Evolutionary conservation across 2,329 filamentous ascomycete species (phyloP).

Genomic region (Microdochium paspali): DNA sequence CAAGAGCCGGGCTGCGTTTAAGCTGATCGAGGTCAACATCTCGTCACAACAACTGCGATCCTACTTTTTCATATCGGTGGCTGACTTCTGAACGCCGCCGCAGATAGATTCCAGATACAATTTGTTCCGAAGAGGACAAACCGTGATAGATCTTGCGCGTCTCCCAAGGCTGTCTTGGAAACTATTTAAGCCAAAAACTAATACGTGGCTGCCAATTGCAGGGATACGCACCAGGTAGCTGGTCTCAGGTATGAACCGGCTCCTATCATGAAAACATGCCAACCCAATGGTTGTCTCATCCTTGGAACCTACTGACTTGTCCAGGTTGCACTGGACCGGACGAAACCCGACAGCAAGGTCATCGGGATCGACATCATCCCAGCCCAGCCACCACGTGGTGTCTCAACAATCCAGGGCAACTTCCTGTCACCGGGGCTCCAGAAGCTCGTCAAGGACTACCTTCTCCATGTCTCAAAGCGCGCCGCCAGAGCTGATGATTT

Average conservation of each 20-base stretch:
- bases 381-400: constrained; percentile 79
- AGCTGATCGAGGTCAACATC: constrained; percentile 61
- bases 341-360: constrained; percentile 66
- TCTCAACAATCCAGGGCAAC: constrained; percentile 92
- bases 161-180: background rate
- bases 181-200: constrained; percentile 4
- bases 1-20: constrained; percentile 89
- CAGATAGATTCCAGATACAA: constrained; percentile 76
- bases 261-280: too few species aligned
- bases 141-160: constrained; percentile 77
- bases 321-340: constrained; percentile 73
- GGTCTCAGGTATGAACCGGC: constrained; percentile 66
- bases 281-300: background rate
- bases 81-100: background rate
- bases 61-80: too few species aligned
- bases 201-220: constrained; percentile 17
- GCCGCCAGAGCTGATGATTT: background rate
- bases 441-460: constrained; percentile 65
- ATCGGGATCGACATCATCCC: constrained; percentile 93
- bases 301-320: background rate
- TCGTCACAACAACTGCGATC: too few species aligned
- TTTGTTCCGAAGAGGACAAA: constrained; percentile 72
- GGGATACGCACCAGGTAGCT: constrained; percentile 70
- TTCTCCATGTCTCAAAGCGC: constrained; percentile 38
- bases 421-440: constrained; percentile 73